phyloP scores from a whole-genome alignment of 169 alveolate genomes.

The Ichthyophthirius multifiliis region DNA sequence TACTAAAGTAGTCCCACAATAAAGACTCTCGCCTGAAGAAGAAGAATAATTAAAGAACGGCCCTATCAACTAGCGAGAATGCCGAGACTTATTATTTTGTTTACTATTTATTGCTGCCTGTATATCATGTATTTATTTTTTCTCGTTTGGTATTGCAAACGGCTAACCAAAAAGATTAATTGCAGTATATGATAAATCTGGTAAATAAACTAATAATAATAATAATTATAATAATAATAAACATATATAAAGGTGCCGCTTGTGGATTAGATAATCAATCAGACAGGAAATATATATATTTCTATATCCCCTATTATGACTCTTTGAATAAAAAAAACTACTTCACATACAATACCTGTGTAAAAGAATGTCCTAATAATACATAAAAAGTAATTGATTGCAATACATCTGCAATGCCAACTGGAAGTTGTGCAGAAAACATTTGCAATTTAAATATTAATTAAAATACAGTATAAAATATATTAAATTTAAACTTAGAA shows the following conservation, averaged over 20 bases:
- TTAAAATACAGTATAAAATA: neutral
- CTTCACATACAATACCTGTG: no score
- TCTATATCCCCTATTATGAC: neutral
- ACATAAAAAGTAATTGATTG: neutral
- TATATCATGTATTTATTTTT: conserved; percentile 52
- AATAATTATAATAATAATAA: neutral
- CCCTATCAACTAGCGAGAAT: conserved; percentile 67
- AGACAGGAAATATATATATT: neutral
- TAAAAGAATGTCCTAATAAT: conserved; percentile 20
- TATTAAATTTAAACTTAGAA: neutral
- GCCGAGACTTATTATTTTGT: conserved; percentile 75
- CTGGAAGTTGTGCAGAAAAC: neutral
- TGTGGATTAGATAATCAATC: neutral
- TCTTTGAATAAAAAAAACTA: neutral
- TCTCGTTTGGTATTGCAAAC: conserved; percentile 55
- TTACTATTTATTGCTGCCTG: conserved; percentile 57
- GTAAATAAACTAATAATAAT: conserved; percentile 20
- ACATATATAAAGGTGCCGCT: neutral
- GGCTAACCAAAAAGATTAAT: conserved; percentile 68
- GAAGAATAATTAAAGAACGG: conserved; percentile 70
- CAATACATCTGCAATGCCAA: neutral
- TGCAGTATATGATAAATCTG: conserved; percentile 66
- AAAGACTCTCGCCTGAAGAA: conserved; percentile 47
- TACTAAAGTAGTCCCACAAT: no score
- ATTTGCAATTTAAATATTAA: neutral